Evolutionary conservation across 169 alveolate genomes (phyloP).

Genomic region (Blepharisma undulans): DNA sequence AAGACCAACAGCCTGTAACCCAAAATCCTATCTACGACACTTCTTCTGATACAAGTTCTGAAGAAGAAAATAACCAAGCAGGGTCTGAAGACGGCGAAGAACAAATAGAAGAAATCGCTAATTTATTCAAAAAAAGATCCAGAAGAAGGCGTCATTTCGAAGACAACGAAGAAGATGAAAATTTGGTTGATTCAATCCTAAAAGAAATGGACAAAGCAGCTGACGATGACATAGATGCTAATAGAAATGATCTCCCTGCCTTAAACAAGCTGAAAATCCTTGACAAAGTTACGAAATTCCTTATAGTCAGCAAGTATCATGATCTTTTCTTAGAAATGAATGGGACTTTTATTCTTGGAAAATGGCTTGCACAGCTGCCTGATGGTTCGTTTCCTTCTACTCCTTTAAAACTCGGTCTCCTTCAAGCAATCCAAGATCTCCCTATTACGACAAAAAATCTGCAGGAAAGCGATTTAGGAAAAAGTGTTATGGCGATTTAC

Average conservation of each 20-base stretch:
- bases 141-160: not conserved
- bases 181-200: not conserved
- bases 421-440: not conserved
- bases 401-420: not conserved
- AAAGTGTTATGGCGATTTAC: slow-evolving; percentile 17
- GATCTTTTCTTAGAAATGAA: slow-evolving; percentile 26
- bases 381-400: slow-evolving; percentile 16
- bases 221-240: not conserved
- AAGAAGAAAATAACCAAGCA: not conserved
- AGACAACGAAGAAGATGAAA: slow-evolving; percentile 22
- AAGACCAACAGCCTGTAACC: too few relatives aligned
- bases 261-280: slow-evolving; percentile 11
- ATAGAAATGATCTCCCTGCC: too few relatives aligned
- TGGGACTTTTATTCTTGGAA: not conserved
- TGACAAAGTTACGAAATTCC: slow-evolving; percentile 10
- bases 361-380: slow-evolving; percentile 8
- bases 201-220: slow-evolving; percentile 25
- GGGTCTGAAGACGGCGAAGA: not conserved
- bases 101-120: not conserved
- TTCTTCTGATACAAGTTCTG: not conserved
- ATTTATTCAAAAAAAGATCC: not conserved
- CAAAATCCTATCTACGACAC: not conserved
- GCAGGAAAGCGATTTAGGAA: not conserved
- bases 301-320: slow-evolving; percentile 14
- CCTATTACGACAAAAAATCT: not conserved